Evolutionary conservation across 2,329 filamentous ascomycete genomes (phyloP).

Genomic region (Corinectria fuckeliana): DNA sequence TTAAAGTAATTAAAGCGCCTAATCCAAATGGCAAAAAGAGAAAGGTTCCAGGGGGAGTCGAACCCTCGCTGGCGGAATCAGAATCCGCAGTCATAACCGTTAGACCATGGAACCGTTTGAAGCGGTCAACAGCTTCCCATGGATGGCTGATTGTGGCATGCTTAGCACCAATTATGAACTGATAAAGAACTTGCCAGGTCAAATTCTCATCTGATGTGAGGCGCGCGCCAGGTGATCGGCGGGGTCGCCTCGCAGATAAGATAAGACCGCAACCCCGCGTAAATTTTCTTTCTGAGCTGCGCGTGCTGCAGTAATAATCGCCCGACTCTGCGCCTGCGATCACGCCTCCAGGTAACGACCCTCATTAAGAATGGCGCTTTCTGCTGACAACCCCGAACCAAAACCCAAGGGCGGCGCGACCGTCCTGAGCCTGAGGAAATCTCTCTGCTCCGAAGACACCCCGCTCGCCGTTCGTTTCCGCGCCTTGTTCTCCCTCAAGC

Average conservation of each 20-base stretch:
- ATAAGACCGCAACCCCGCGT: slow-evolving; percentile 41
- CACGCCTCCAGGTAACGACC: slow-evolving; percentile 9
- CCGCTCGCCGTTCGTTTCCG: slow-evolving; percentile 90
- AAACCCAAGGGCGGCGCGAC: slow-evolving; percentile 47
- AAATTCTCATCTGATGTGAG: slow-evolving; percentile 7
- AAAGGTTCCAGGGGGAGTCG: slow-evolving; percentile 45
- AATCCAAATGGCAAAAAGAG: slow-evolving; percentile 12
- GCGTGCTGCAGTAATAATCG: slow-evolving; percentile 16
- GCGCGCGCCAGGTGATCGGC: slow-evolving; percentile 14
- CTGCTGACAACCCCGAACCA: slow-evolving; percentile 30
- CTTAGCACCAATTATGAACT: slow-evolving; percentile 1
- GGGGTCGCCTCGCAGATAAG: slow-evolving; percentile 34
- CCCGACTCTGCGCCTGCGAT: slow-evolving; percentile 18
- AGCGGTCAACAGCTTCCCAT: slow-evolving; percentile 38
- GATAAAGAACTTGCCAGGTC: neutral
- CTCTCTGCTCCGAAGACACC: slow-evolving; percentile 79
- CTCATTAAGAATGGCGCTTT: slow-evolving; percentile 36
- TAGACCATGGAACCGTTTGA: slow-evolving; percentile 45
- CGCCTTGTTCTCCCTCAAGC: slow-evolving; percentile 96
- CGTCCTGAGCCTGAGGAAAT: slow-evolving; percentile 71
- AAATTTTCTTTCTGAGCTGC: slow-evolving; percentile 43
- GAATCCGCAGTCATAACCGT: slow-evolving; percentile 48
- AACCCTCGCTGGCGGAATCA: slow-evolving; percentile 48
- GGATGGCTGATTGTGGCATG: neutral
- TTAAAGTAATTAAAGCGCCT: too few relatives aligned